Conservation (phyloP, 2,329 filamentous ascomycete genomes). For the Fusarium pseudocircinatum region DNA sequence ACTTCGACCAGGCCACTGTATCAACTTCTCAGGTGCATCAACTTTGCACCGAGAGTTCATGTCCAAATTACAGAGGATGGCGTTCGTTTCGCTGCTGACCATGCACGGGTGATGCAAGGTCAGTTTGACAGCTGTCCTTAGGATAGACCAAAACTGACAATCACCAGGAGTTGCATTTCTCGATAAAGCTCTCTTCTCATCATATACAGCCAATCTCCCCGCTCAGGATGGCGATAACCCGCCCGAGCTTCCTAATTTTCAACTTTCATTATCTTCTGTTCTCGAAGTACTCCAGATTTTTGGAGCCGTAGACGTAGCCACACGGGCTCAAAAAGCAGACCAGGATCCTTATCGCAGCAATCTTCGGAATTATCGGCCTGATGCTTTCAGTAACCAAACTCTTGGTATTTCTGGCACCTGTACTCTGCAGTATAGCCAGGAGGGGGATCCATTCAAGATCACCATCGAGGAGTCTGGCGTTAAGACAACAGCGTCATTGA, state of each 20-base stretch:
- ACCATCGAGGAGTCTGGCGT: slow-evolving; percentile 87
- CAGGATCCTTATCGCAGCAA: slow-evolving; percentile 70
- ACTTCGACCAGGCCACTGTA: slow-evolving; percentile 81
- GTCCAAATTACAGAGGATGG: slow-evolving; percentile 85
- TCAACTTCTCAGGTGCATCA: slow-evolving; percentile 67
- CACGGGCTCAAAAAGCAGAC: slow-evolving; percentile 66
- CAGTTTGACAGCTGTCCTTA: slow-evolving; percentile 38
- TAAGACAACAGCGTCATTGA: slow-evolving; percentile 88
- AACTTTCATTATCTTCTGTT: slow-evolving; percentile 86
- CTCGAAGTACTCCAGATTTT: slow-evolving; percentile 97
- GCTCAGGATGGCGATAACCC: slow-evolving; percentile 50
- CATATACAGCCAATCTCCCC: slow-evolving; percentile 74
- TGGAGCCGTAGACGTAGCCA: slow-evolving; percentile 77
- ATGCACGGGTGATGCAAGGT: slow-evolving; percentile 93
- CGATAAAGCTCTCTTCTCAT: slow-evolving; percentile 88
- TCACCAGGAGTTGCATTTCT: slow-evolving; percentile 72
- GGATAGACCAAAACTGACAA: slow-evolving; percentile 10
- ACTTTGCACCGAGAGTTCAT: slow-evolving; percentile 66
- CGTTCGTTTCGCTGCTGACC: slow-evolving; percentile 87
- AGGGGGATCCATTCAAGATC: slow-evolving; percentile 83
- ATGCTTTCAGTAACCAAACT: slow-evolving; percentile 84
- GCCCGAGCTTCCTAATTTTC: slow-evolving; percentile 73
- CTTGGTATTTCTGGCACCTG: slow-evolving; percentile 88
- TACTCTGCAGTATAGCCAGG: slow-evolving; percentile 78
- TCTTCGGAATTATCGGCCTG: slow-evolving; percentile 68